Conservation (phyloP, 192 early-diverging fungal genomes). For the Pilobolus umbonatus region DNA sequence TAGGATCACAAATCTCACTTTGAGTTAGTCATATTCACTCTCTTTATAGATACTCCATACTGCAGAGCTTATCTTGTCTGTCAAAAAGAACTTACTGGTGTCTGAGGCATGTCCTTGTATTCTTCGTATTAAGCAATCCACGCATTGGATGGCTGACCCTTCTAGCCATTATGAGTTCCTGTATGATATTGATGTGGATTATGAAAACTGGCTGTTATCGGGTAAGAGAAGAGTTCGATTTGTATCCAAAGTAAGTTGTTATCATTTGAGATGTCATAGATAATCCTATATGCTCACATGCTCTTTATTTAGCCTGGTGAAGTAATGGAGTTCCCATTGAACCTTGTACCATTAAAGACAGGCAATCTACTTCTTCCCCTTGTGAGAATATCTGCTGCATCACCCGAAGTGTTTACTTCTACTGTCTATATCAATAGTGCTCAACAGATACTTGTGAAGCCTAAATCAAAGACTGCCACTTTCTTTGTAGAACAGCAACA, state of each 20-base stretch:
- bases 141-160: conserved; percentile 40
- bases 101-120: conserved; percentile 54
- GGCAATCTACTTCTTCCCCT: conserved; percentile 51
- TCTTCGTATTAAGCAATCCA: conserved; percentile 46
- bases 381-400: conserved; percentile 38
- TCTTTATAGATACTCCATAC: conserved; percentile 42
- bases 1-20: neutral
- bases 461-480: conserved; percentile 50
- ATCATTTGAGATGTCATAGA: neutral
- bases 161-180: conserved; percentile 35
- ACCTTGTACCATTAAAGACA: conserved; percentile 54
- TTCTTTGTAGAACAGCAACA: conserved; percentile 59
- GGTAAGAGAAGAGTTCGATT: conserved; percentile 58
- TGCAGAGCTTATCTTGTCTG: conserved; percentile 43
- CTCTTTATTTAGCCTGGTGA: conserved; percentile 39
- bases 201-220: conserved; percentile 63
- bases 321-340: conserved; percentile 42
- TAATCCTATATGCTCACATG: neutral
- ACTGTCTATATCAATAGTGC: conserved; percentile 55
- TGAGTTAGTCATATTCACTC: neutral
- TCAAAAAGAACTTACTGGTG: conserved; percentile 38
- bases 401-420: conserved; percentile 39
- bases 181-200: conserved; percentile 62
- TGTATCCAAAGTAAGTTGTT: conserved; percentile 44
- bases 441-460: conserved; percentile 53